Percentiles rank a stretch among this genome's conserved stretches.
These are phyloP conservation scores for Trypanosoma caninum DNA, from an alignment of 208 protist genomes.

Conservation along the genomic window DNA sequence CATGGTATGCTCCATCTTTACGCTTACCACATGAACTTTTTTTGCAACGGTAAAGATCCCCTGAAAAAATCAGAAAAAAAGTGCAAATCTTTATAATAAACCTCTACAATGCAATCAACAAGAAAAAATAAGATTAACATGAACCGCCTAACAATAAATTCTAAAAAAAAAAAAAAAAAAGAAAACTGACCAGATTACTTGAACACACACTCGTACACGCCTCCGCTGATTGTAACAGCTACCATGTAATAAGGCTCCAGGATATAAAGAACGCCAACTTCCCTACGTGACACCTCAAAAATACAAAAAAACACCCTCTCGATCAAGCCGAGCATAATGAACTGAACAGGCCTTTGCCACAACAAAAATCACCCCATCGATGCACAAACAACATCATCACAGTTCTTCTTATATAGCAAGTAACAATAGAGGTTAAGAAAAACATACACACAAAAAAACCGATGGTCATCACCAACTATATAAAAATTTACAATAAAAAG, in stretches of 20 bases:
- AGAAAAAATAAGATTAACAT: constrained; percentile 2
- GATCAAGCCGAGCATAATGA: constrained; percentile 15
- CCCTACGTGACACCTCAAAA: constrained; percentile 16
- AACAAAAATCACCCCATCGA: constrained; percentile 19
- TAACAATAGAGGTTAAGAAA: background rate
- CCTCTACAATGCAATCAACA: constrained; percentile 14
- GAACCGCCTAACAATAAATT: constrained; percentile 1
- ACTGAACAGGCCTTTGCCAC: constrained; percentile 19
- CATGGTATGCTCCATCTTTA: constrained; percentile 16
- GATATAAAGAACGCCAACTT: constrained; percentile 21
- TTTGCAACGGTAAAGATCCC: constrained; percentile 21
- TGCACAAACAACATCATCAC: too few relatives aligned
- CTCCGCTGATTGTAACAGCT: constrained; percentile 15
- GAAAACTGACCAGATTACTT: constrained; percentile 20
- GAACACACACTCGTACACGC: constrained; percentile 16
- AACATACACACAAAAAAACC: background rate
- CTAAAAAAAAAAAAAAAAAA: constrained; percentile 11
- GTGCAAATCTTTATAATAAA: constrained; percentile 15
- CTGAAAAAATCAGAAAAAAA: constrained; percentile 21
- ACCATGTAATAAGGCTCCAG: constrained; percentile 12
- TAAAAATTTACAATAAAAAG: constrained; percentile 5
- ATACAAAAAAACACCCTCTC: constrained; percentile 11
- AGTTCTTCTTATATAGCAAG: background rate
- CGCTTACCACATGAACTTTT: constrained; percentile 27
- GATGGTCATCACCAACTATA: background rate